Evolutionary conservation across 1,284 basidiomycete genomes (phyloP).

Genomic region (Apiotrichum veenhuisii): DNA sequence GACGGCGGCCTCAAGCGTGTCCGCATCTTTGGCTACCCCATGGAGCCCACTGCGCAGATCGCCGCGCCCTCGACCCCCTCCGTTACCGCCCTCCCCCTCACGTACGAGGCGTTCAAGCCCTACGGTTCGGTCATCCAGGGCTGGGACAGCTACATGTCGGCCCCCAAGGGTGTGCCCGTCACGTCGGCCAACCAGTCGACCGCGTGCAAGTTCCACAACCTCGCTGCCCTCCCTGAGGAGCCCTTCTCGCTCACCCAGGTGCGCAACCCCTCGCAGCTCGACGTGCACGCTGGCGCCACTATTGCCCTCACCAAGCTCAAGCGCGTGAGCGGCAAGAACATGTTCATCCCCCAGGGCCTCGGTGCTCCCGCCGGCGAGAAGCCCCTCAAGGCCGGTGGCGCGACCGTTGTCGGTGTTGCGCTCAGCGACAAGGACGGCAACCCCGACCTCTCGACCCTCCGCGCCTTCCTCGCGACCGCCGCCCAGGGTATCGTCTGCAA

Average conservation of each 20-base stretch:
- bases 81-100: slow-evolving; percentile 64
- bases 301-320: slow-evolving; percentile 48
- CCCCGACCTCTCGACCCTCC: slow-evolving; percentile 68
- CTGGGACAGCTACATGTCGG: slow-evolving; percentile 44
- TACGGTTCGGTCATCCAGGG: slow-evolving; percentile 87
- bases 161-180: slow-evolving; percentile 54
- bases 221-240: slow-evolving; percentile 62
- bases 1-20: slow-evolving; percentile 95
- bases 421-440: slow-evolving; percentile 65
- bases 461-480: slow-evolving; percentile 73
- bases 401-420: slow-evolving; percentile 73
- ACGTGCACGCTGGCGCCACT: slow-evolving; percentile 51
- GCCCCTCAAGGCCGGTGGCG: slow-evolving; percentile 53
- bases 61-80: slow-evolving; percentile 14
- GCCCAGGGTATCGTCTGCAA: slow-evolving; percentile 81
- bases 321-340: slow-evolving; percentile 57
- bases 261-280: slow-evolving; percentile 57
- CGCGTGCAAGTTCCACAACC: slow-evolving; percentile 83
- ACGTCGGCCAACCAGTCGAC: slow-evolving; percentile 72
- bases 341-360: slow-evolving; percentile 80
- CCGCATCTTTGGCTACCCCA: slow-evolving; percentile 67
- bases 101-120: slow-evolving; percentile 73
- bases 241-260: not conserved
- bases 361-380: slow-evolving; percentile 49
- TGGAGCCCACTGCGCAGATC: slow-evolving; percentile 14